Evolutionary conservation across 345 rosid genomes (phyloP), one percentile per base, ranked within the genome.

Genomic region (Adansonia digitata): DNA sequence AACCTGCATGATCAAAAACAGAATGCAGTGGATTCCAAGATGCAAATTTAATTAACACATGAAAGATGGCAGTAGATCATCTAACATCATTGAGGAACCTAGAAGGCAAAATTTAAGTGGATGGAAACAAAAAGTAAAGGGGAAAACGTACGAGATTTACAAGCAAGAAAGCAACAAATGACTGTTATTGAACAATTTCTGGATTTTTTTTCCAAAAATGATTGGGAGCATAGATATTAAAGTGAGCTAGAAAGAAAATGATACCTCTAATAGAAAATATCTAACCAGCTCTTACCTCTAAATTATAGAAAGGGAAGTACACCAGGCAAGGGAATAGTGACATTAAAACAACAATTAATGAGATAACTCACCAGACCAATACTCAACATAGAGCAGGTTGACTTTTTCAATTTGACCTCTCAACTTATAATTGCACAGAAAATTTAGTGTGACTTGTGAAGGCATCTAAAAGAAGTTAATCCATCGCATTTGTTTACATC

Each of bases 1-100:
- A 90, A 86, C 59, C 99, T 95, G 87, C 77, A 78, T 72, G 69
- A 63, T 34, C 78, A 77, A 77, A 73, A 83, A 74, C 76, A 73
- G 29, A 72, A 40, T 34, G 43, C 20, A 26, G 61, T 60, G 40
- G 20, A 35, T 29, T 37, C n/a, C 52, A 63, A 60, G 56, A 69
- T 17, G 22, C 3, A 69, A 49, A 48, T 31, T 48, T 18, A 18
- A 57, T 15, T 45, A 20, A 72, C 42, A 31, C 29, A 67, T 61
- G 63, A 72, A 46, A 79, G 56, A 46, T 43, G 15, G 74, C 49
- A 68, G 39, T 60, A 22, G 7, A 27, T 45, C 29, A 53, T 69
- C 64, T 53, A 35, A 35, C 34, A 75, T 52, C 42, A 39, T 39
- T 75, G 40, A 65, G 31, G 61, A 43, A n/a, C 14, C n/a, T 24